Evolutionary conservation across 169 alveolate genomes (phyloP), one percentile per base, ranked within the genome.

Genomic region (Blepharisma undulans): DNA sequence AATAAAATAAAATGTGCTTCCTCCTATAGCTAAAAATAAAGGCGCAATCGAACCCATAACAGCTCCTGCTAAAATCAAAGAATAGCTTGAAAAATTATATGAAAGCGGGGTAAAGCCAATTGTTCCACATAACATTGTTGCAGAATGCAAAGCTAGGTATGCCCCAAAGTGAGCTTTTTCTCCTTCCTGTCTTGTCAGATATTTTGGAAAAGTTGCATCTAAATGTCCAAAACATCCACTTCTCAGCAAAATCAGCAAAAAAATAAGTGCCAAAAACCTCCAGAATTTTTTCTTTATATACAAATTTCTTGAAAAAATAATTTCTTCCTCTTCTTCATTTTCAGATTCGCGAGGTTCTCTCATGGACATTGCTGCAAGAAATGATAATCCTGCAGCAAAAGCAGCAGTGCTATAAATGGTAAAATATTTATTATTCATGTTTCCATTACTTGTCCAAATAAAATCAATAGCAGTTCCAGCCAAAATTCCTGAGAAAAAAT

Each of bases 141-240:
- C 72, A n/a, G 95, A 91, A 32, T 92, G 72, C 29, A 92, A 48
- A 7, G 92, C 86, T 29, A 94, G 61, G 10, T 90, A 80, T 21
- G 81, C 72, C 32, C 96, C 96, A 82, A 90, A 94, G n/a, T 90
- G 88, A 27, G 94, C 93, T 27, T 84, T 87, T 16, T 93, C 93
- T n/a, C 96, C 96, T 30, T 82, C 36, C 72, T 72, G 92, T 21
- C 93, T 74, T 48, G 90, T 71, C 32, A 94, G 29, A 82, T 78
- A 92, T 84, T 92, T 94, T 34, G 96, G 95, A 48, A 94, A 88
- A 14, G 92, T 90, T 10, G 94, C 91, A 78, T 93, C 96, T 66
- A 93, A 59, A 33, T 93, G 93, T 14, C 93, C 91, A 32, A 86
- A 86, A 22, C 84, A 27, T 2, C 48, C 91, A 71, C 84, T 71